Evolutionary conservation across 169 alveolate genomes (phyloP).

Genomic region (Theileria equi): DNA sequence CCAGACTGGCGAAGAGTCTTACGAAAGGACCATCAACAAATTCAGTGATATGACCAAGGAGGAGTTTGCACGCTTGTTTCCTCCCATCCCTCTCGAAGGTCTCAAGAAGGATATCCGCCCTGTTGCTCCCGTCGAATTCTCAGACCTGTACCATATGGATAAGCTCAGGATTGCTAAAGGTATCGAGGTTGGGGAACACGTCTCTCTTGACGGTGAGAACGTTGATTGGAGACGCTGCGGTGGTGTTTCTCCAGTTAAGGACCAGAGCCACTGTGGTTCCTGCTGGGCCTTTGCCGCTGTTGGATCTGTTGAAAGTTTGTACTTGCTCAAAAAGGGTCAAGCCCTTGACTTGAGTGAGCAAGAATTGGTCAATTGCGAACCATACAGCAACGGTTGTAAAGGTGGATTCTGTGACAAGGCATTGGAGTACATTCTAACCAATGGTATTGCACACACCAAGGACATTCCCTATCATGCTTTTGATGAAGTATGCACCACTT

Average conservation of each 20-base stretch:
- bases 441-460: conserved; percentile 69
- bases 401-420: conserved; percentile 85
- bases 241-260: conserved; percentile 66
- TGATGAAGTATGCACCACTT: conserved; percentile 32
- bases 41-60: conserved; percentile 46
- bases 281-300: conserved; percentile 86
- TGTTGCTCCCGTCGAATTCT: too few species aligned
- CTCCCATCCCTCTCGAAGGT: conserved; percentile 10
- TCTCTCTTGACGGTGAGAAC: conserved; percentile 3
- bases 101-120: not conserved
- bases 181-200: conserved; percentile 2
- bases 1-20: conserved; percentile 28
- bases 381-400: conserved; percentile 74
- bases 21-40: conserved; percentile 42
- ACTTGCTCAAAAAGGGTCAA: conserved; percentile 1
- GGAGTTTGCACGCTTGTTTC: conserved; percentile 15
- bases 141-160: conserved; percentile 11
- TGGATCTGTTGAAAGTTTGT: conserved; percentile 74
- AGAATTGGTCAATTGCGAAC: conserved; percentile 83
- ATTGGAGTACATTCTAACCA: conserved; percentile 68
- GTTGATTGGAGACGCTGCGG: conserved; percentile 14
- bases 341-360: conserved; percentile 79
- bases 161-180: conserved; percentile 28
- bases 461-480: conserved; percentile 77
- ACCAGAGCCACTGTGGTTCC: conserved; percentile 79